Percentiles rank a stretch among this genome's conserved stretches.
phyloP scores from a whole-genome alignment of 139 green algal genomes.

The Eudorina sp. region DNA sequence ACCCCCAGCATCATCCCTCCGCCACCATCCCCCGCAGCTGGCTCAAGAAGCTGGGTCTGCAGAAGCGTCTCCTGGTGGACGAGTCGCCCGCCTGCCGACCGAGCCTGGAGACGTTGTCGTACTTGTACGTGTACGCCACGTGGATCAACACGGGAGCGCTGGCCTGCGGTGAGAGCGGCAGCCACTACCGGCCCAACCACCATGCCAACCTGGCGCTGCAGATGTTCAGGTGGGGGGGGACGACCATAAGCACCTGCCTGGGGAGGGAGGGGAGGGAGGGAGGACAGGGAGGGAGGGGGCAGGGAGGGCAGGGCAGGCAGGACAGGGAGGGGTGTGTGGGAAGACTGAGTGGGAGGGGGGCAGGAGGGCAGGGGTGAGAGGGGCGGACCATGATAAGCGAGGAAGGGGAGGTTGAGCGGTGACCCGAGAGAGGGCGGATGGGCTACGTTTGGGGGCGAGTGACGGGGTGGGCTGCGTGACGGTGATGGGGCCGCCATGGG shows the following conservation, averaged over 20 bases:
- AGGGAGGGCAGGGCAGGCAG: too few species aligned
- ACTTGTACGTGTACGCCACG: conserved; percentile 74
- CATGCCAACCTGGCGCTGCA: conserved; percentile 87
- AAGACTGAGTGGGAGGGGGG: too few species aligned
- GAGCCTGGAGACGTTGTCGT: conserved; percentile 59
- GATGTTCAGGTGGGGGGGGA: conserved; percentile 89
- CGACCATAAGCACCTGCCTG: too few species aligned
- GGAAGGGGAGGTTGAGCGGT: too few species aligned
- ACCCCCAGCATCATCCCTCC: too few species aligned
- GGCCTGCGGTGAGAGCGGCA: conserved; percentile 91
- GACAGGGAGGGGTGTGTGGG: too few species aligned
- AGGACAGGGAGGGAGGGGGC: neutral
- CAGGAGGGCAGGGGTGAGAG: too few species aligned
- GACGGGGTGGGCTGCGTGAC: too few species aligned
- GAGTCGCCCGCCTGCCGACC: conserved; percentile 64
- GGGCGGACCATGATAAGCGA: too few species aligned
- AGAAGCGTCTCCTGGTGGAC: conserved; percentile 88
- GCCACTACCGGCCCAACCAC: conserved; percentile 94
- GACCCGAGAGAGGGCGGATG: too few species aligned
- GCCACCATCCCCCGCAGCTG: conserved; percentile 65
- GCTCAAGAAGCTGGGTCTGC: conserved; percentile 85
- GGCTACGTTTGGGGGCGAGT: too few species aligned
- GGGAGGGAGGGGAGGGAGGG: neutral
- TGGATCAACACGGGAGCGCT: conserved; percentile 95
- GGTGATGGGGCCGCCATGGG: too few species aligned